A percentile compares a stretch with the other conserved stretches of the same genome.
Evolutionary conservation across 2,329 filamentous ascomycete species (phyloP).

Genomic region (Penicillium sp.): DNA sequence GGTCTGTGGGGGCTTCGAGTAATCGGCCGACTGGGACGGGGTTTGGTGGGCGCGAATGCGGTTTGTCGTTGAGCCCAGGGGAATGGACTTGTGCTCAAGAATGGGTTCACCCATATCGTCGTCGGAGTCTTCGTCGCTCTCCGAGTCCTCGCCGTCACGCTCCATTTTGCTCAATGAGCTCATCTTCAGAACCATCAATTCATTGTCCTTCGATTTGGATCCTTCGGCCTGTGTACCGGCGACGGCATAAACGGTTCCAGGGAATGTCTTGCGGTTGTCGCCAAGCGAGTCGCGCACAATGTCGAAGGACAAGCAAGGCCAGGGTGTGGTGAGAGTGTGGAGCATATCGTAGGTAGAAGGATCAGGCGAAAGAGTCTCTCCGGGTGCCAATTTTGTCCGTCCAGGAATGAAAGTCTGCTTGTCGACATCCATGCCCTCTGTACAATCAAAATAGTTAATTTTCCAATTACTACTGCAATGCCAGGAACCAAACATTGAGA

Average conservation of each 20-base stretch:
- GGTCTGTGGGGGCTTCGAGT: constrained; percentile 72
- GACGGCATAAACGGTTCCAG: constrained; percentile 91
- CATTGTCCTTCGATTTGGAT: constrained; percentile 76
- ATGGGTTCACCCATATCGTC: constrained; percentile 79
- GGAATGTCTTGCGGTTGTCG: constrained; percentile 87
- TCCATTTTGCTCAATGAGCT: constrained; percentile 90
- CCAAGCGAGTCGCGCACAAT: constrained; percentile 83
- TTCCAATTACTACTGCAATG: neutral
- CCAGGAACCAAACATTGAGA: neutral
- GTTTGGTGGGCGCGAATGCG: constrained; percentile 85
- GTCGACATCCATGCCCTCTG: constrained; percentile 87
- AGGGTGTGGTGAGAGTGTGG: constrained; percentile 88
- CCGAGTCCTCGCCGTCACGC: constrained; percentile 65
- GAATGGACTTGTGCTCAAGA: constrained; percentile 87
- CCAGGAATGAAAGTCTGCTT: constrained; percentile 95
- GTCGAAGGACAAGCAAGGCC: constrained; percentile 97
- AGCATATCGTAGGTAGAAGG: constrained; percentile 97
- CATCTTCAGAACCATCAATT: constrained; percentile 94
- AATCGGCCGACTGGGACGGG: constrained; percentile 62
- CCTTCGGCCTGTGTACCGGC: constrained; percentile 89
- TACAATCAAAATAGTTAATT: neutral
- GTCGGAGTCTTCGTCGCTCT: constrained; percentile 68
- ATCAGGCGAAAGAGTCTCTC: constrained; percentile 88
- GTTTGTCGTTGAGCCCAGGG: constrained; percentile 85
- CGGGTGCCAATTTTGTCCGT: constrained; percentile 83